Conservation (phyloP, 148 eudicot genomes). For the Camellia sinensis region DNA sequence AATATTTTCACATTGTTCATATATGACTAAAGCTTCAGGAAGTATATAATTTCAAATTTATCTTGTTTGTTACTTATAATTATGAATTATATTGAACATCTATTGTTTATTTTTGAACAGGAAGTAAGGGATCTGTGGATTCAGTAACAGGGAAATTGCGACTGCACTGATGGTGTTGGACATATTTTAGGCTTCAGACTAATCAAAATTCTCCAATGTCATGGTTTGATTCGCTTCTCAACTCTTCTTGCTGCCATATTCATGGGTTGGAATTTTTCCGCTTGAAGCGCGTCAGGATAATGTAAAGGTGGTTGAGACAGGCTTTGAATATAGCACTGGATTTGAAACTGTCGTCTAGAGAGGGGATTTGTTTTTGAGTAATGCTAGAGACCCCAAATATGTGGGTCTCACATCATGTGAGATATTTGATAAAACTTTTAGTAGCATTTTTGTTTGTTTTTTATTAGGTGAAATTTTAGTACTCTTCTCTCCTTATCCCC, state of each 20-base stretch:
- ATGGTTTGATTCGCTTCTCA: not conserved
- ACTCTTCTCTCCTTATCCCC: no score
- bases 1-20: not conserved
- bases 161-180: slow-evolving; percentile 34
- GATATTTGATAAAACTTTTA: no score
- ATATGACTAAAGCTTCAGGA: not conserved
- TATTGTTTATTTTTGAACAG: slow-evolving; percentile 22
- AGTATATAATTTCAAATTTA: not conserved
- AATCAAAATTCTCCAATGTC: not conserved
- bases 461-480: no score
- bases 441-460: no score
- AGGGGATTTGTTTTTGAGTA: no score
- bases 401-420: no score
- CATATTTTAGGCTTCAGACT: not conserved
- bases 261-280: not conserved
- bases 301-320: not conserved
- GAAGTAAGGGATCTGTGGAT: slow-evolving; percentile 42
- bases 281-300: not conserved
- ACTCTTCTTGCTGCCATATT: not conserved
- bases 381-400: no score
- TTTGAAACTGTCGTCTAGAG: not conserved
- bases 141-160: slow-evolving; percentile 50
- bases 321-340: not conserved
- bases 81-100: not conserved
- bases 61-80: not conserved